Evolutionary conservation across 768 basidiomycete genomes (phyloP), one percentile per base, ranked within the genome.

Genomic region (Suillus occidentalis): DNA sequence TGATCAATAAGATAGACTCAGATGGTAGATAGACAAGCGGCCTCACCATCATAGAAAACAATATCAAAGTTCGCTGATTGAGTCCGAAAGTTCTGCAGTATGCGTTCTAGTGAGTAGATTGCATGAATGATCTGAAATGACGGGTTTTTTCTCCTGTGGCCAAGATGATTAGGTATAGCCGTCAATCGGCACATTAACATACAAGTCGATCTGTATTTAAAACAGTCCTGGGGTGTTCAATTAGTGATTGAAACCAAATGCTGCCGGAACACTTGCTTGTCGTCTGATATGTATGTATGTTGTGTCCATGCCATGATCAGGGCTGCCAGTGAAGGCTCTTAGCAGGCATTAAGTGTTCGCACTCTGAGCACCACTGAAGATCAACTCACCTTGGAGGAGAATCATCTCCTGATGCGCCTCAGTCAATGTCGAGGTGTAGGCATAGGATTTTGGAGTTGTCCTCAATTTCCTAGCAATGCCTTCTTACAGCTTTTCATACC

Each of bases 41-140:
- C 22, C 63, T 45, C 63, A 85, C 89, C 79, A 64, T 85, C 74
- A 80, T 83, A 91, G 71, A 91, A 91, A 4, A 86, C 84, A 37
- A 91, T 75, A 40, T 90, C 87, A 61, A 90, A 89, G 39, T 81
- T 79, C 0, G 84, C 84, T 6, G 78, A 79, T 16, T 88, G 80
- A 36, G 75, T 77, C 18, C 76, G 71, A 63, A 88, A 83, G 43
- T 87, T 79, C 7, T 78, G 62, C 9, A 91, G 71, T 4, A 81
- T 74, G n/a, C 76, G 73, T 69, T 91, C 89, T 45, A 90, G 75
- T 6, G 77, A 72, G 61, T 84, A 79, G 36, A 83, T 74, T 3
- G 88, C 90, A 70, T 90, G 89, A 3, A 88, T 65, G 57, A 88
- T 81, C 72, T 91, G 89, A 66, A 89, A 88, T 43, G 82, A 83